phyloP scores from a whole-genome alignment of 2,329 filamentous ascomycete species.

The Fusarium sarcochroum region DNA sequence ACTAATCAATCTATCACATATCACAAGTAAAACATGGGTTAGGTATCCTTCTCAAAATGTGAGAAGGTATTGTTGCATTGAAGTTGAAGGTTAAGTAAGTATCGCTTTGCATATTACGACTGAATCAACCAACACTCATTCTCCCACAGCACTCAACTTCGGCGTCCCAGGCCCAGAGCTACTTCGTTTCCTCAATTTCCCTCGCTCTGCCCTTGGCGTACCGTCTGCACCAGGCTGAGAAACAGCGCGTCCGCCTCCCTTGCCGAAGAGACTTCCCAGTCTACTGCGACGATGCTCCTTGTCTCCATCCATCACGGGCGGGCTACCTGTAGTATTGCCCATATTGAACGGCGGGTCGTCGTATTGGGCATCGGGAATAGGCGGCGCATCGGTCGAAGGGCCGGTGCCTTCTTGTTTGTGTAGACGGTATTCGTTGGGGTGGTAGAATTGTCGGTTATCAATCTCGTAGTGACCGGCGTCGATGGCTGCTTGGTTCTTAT shows the following conservation, averaged over 20 bases:
- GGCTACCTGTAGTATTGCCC: slow-evolving; percentile 16
- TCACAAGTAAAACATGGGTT: neutral
- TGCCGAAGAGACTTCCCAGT: slow-evolving; percentile 31
- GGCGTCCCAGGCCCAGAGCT: slow-evolving; percentile 34
- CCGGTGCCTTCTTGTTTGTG: slow-evolving; percentile 8
- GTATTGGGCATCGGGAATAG: slow-evolving; percentile 7
- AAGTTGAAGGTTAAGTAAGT: neutral
- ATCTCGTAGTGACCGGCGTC: slow-evolving; percentile 46
- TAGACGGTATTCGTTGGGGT: slow-evolving; percentile 30
- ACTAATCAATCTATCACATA: too few relatives aligned
- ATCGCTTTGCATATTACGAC: neutral
- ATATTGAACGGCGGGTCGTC: slow-evolving; percentile 8
- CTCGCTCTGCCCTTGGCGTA: slow-evolving; percentile 30
- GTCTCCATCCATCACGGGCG: slow-evolving; percentile 18
- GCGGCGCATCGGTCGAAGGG: slow-evolving; percentile 4
- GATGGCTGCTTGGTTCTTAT: slow-evolving; percentile 44
- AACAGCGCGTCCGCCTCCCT: slow-evolving; percentile 10
- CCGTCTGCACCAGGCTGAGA: slow-evolving; percentile 6
- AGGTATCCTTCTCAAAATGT: neutral
- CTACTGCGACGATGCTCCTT: slow-evolving; percentile 28
- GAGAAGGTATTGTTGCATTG: neutral
- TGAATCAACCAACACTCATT: slow-evolving; percentile 11
- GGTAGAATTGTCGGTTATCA: slow-evolving; percentile 43
- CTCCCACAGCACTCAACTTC: slow-evolving; percentile 35
- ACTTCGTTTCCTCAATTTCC: slow-evolving; percentile 42